phyloP scores from a whole-genome alignment of 2,329 filamentous ascomycete genomes.

The Nannizzia gypsea region DNA sequence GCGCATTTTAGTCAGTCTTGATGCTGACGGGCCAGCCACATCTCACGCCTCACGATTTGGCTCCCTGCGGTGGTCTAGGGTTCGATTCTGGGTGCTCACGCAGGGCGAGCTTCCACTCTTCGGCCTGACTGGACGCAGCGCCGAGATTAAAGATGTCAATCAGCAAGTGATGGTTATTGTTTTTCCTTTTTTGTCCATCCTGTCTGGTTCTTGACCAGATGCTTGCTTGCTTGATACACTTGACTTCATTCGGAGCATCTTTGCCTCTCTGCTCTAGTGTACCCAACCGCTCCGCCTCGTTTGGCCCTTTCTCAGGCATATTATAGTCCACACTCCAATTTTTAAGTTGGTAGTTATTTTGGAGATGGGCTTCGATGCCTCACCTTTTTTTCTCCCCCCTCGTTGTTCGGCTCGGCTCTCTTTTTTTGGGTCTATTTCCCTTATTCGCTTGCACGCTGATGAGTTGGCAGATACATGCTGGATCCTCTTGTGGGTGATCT shows the following conservation, averaged over 20 bases:
- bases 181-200: neutral
- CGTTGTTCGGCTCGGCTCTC: constrained; percentile 15
- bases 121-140: constrained; percentile 3
- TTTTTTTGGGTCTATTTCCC: constrained; percentile 9
- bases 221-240: neutral
- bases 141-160: constrained; percentile 1
- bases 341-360: constrained; percentile 2
- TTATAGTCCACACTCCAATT: neutral
- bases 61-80: neutral
- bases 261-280: neutral
- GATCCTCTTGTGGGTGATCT: constrained; percentile 27
- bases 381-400: constrained; percentile 12
- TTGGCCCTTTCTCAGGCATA: neutral
- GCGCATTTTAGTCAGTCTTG: neutral
- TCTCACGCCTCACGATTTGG: constrained; percentile 2
- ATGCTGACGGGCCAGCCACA: neutral
- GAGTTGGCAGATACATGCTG: constrained; percentile 20
- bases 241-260: neutral
- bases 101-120: neutral
- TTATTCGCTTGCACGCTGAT: constrained; percentile 11
- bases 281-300: constrained; percentile 3
- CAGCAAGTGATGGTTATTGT: neutral
- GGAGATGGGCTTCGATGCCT: constrained; percentile 14
- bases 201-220: neutral
- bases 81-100: neutral